A percentile compares a stretch with the other conserved stretches of the same genome.
phyloP scores from a whole-genome alignment of 163 green algal genomes.

The Scenedesmus sp. region DNA sequence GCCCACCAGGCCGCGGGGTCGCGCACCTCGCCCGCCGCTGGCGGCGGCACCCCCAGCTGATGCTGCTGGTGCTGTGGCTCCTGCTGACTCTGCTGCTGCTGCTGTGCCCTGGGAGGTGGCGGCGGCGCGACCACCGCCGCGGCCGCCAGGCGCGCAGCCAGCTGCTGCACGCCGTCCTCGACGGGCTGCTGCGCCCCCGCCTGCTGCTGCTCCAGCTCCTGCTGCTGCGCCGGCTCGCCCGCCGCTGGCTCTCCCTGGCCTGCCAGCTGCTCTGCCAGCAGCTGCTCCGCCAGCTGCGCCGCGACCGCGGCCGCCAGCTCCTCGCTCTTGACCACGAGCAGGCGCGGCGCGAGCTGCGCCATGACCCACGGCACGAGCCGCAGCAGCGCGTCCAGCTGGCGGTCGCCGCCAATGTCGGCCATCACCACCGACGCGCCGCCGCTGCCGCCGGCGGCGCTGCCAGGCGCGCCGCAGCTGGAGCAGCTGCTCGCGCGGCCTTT shows the following conservation, averaged over 20 bases:
- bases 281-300: background rate
- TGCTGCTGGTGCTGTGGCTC: conserved; percentile 6
- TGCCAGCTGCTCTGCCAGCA: conserved; percentile 12
- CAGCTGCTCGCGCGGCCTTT: background rate
- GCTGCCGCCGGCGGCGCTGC: conserved; percentile 2
- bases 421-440: conserved; percentile 21
- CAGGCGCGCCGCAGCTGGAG: background rate
- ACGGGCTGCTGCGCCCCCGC: background rate
- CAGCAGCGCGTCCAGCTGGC: conserved; percentile 43
- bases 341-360: conserved; percentile 11
- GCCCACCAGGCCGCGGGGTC: conserved; percentile 20
- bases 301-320: conserved; percentile 39
- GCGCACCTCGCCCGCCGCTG: background rate
- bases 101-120: no score
- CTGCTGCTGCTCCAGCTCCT: background rate
- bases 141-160: background rate
- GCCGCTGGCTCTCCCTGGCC: conserved; percentile 4
- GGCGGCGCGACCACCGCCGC: no score
- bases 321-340: conserved; percentile 54
- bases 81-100: conserved; percentile 17
- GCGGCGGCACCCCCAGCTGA: background rate
- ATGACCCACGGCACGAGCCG: conserved; percentile 41
- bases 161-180: background rate
- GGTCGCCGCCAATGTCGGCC: conserved; percentile 50
- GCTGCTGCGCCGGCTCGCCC: background rate